Base-by-base conservation (phyloP, 2,329 filamentous ascomycete species). In the Diaporthe aspalathi region DNA sequence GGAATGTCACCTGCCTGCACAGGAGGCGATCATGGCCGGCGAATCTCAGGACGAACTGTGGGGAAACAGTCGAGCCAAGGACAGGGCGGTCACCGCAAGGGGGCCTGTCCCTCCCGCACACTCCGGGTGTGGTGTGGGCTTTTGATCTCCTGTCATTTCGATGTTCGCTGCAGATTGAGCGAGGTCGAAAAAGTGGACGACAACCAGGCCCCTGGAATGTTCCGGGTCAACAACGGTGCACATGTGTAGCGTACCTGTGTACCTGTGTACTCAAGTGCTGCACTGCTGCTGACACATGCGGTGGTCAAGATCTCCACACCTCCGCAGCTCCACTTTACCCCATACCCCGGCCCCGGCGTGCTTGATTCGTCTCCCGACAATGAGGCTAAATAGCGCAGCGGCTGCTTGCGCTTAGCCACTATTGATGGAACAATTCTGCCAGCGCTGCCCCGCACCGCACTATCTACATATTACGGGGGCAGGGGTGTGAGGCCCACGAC, bases 401-500 rank as follows among this genome's bases (percentile, higher is more conserved):
- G n/a, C n/a, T n/a, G n/a, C 24, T 38, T 38, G 47, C 11, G 38
- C 50, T 22, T 56, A 22, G 8, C 35, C 63, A 57, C 49, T 35
- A 72, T 72, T 72, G 71, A 72, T 65, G 71, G 71, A 72, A 72
- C 68, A 72, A 72, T 70, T 72, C 47, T 20, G 35, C 35, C 17
- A 20, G 29, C 22, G n/a, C 43, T 50, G 47, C 45, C 50, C 56
- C 53, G 43, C 53, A 50, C 16, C 47, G 24, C 53, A 49, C 52
- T 49, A 45, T 12, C 40, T 49, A 45, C 14, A 17, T 5, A 12
- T 38, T 20, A 20, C 3, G 3, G 4, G 16, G n/a, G 17, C 62
- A 29, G 35, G 20, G 35, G 49, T 24, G 22, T 35, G 45, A 22
- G 52, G 65, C 38, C 20, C 47, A 67, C 47, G 24, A 40, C 29